Percentiles rank a stretch among this genome's conserved stretches.
Evolutionary conservation across 495 filamentous ascomycete genomes (phyloP).

Genomic region (Emericellopsis terricola): DNA sequence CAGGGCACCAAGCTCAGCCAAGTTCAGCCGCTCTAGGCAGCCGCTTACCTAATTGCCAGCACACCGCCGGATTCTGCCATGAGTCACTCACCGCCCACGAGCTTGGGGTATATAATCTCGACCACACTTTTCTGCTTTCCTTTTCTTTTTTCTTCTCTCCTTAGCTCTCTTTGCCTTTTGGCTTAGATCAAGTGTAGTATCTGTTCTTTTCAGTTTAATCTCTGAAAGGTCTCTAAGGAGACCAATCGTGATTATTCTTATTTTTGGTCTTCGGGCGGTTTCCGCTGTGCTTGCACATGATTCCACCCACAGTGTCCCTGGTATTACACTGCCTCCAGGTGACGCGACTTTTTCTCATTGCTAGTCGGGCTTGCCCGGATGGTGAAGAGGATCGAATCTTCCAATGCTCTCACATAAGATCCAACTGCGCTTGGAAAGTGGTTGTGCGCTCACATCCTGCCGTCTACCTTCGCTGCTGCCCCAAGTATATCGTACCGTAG

Average conservation of each 20-base stretch:
- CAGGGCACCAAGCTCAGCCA: no score
- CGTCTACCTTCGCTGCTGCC: no score
- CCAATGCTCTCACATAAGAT: no score
- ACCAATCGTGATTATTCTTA: conserved; percentile 71
- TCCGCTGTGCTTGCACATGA: conserved; percentile 31
- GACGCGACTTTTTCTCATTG: conserved; percentile 14
- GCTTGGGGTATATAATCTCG: no score
- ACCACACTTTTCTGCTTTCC: no score
- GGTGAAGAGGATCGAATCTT: conserved; percentile 15
- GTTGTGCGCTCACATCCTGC: no score
- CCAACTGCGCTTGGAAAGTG: not conserved
- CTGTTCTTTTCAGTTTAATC: conserved; percentile 99
- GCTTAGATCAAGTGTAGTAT: conserved; percentile 99
- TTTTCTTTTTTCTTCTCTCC: conserved; percentile 16
- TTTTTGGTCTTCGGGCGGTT: conserved; percentile 42
- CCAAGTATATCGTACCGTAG: no score
- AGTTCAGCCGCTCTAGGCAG: not conserved
- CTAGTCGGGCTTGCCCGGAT: conserved; percentile 9
- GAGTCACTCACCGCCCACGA: not conserved
- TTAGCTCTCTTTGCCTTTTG: conserved; percentile 46
- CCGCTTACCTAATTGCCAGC: not conserved
- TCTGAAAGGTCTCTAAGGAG: conserved; percentile 48
- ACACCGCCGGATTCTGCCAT: not conserved
- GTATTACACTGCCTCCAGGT: conserved; percentile 16
- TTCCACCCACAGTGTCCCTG: conserved; percentile 12